A percentile compares a stretch with the other conserved stretches of the same genome.
These are phyloP conservation scores for Scenedesmus sp. DNA, from an alignment of 163 green algal species.

Conservation along the genomic window DNA sequence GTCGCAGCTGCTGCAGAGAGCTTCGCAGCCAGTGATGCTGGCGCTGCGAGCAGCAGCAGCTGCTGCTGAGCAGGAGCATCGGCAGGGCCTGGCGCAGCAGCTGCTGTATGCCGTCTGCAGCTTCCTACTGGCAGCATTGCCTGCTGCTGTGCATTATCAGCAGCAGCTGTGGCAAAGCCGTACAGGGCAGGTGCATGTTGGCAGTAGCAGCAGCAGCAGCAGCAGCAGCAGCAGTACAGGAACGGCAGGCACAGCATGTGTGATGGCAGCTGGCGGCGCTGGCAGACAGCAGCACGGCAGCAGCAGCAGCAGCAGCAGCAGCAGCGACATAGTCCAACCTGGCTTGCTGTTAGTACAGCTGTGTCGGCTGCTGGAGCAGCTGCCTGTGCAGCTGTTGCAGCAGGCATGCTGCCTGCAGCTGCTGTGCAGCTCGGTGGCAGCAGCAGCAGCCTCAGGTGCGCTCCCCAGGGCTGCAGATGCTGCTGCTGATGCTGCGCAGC, in stretches of 20 bases:
- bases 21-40: slow-evolving; percentile 27
- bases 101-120: slow-evolving; percentile 13
- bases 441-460: slow-evolving; percentile 10
- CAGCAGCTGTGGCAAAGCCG: not conserved
- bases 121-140: slow-evolving; percentile 37
- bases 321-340: not conserved
- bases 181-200: not conserved
- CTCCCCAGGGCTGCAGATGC: slow-evolving; percentile 4
- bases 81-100: not conserved
- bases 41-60: slow-evolving; percentile 11
- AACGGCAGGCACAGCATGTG: not conserved
- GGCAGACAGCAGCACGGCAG: too few species aligned
- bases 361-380: slow-evolving; percentile 26
- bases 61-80: slow-evolving; percentile 18
- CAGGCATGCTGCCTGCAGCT: slow-evolving; percentile 52
- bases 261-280: too few species aligned
- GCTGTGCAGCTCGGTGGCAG: slow-evolving; percentile 9
- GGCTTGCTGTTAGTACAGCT: slow-evolving; percentile 36
- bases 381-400: slow-evolving; percentile 48
- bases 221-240: not conserved
- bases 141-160: slow-evolving; percentile 41
- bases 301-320: not conserved
- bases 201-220: not conserved
- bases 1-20: slow-evolving; percentile 27
- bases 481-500: not conserved